These are phyloP conservation scores for Dianthus caryophyllus DNA, from an alignment of 148 eudicot genomes.

Conservation along the genomic window DNA sequence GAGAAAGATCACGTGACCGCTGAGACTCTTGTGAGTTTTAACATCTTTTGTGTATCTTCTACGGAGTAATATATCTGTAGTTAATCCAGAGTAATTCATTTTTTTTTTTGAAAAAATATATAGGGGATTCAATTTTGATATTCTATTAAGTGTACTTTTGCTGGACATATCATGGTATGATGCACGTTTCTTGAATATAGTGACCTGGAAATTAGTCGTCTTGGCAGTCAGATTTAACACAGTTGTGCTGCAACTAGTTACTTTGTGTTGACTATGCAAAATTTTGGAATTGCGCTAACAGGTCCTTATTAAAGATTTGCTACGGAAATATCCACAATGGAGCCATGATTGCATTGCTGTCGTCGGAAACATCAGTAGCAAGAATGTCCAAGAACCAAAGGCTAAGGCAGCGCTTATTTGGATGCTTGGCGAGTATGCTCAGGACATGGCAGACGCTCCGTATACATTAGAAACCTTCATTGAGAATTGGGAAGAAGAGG, in stretches of 20 bases:
- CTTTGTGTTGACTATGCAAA: slow-evolving; percentile 10
- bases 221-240: not conserved
- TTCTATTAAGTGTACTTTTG: not conserved
- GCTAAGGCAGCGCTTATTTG: slow-evolving; percentile 99
- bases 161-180: slow-evolving; percentile 6
- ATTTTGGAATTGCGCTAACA: slow-evolving; percentile 16
- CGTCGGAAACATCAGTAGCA: slow-evolving; percentile 96
- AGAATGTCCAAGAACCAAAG: slow-evolving; percentile 95
- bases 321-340: slow-evolving; percentile 99
- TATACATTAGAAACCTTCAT: slow-evolving; percentile 74
- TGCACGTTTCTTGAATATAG: not conserved
- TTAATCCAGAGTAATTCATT: not conserved
- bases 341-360: slow-evolving; percentile 99
- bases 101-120: too few relatives aligned
- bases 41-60: not conserved
- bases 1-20: slow-evolving; percentile 97
- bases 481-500: slow-evolving; percentile 96
- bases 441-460: slow-evolving; percentile 98
- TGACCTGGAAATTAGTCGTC: not conserved
- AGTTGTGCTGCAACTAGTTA: not conserved
- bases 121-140: too few relatives aligned
- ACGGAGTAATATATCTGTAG: too few relatives aligned
- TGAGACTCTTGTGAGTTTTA: slow-evolving; percentile 83
- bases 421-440: slow-evolving; percentile 99
- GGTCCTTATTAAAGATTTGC: slow-evolving; percentile 98